Evolutionary conservation across 106 monocot species (phyloP).

Genomic region (Allium fistulosum): DNA sequence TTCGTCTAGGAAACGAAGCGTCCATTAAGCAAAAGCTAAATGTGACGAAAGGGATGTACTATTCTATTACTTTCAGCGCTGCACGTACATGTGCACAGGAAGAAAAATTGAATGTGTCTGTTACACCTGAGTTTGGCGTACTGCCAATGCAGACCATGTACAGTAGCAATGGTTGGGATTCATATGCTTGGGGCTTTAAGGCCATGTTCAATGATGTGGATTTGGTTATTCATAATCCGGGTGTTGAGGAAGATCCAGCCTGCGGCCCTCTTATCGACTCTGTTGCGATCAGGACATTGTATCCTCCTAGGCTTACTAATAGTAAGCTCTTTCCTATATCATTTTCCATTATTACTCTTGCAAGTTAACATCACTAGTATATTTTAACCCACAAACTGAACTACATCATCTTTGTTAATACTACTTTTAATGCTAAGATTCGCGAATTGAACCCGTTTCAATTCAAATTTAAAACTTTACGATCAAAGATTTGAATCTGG

Average conservation of each 20-base stretch:
- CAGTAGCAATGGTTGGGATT: conserved; percentile 59
- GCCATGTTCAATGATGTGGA: conserved; percentile 20
- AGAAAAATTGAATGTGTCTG: conserved; percentile 52
- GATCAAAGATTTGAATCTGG: background rate
- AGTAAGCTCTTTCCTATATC: conserved; percentile 1
- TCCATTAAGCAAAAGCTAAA: conserved; percentile 26
- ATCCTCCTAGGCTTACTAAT: conserved; percentile 34
- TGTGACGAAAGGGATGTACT: conserved; percentile 16
- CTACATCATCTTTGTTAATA: too few species aligned
- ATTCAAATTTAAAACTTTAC: background rate
- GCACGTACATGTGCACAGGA: conserved; percentile 61
- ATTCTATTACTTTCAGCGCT: conserved; percentile 29
- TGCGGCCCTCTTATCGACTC: conserved; percentile 67
- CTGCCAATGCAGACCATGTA: conserved; percentile 65
- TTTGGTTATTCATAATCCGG: conserved; percentile 55
- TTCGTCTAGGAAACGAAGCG: conserved; percentile 53
- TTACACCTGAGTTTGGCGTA: conserved; percentile 26
- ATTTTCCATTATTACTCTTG: too few species aligned
- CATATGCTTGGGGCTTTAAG: conserved; percentile 52
- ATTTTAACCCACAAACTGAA: too few species aligned
- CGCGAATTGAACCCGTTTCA: background rate
- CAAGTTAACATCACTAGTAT: too few species aligned
- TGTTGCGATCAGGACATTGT: conserved; percentile 37
- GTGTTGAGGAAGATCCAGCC: conserved; percentile 47
- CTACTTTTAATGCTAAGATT: background rate